phyloP scores from a whole-genome alignment of 1,139 yeast genomes.

The Maudiozyma humilis region DNA sequence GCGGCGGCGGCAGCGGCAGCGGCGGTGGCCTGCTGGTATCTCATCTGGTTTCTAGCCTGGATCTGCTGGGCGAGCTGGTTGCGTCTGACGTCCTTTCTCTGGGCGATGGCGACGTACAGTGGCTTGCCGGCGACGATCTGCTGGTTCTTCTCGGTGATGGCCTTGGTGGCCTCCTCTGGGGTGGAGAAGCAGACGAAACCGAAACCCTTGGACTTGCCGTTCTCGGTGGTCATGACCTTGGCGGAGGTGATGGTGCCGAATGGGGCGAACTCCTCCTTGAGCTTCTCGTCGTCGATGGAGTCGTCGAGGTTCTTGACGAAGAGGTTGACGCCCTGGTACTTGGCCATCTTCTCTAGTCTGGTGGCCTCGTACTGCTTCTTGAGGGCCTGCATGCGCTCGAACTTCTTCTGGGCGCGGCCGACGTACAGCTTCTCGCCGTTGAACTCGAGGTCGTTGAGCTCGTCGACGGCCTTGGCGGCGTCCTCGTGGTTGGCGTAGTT shows the following conservation, averaged over 20 bases:
- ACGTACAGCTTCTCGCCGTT: conserved; percentile 84
- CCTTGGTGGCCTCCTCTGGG: conserved; percentile 98
- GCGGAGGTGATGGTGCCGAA: conserved; percentile 95
- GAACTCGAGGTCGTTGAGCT: conserved; percentile 78
- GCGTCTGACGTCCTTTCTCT: conserved; percentile 97
- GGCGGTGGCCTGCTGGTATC: conserved; percentile 84
- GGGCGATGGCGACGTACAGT: conserved; percentile 96
- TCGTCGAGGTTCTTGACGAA: conserved; percentile 96
- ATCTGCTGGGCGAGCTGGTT: conserved; percentile 96
- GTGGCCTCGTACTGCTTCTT: conserved; percentile 91
- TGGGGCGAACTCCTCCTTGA: conserved; percentile 86
- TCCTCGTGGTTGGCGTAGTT: conserved; percentile 81
- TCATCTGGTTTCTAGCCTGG: conserved; percentile 96
- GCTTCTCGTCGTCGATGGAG: conserved; percentile 79
- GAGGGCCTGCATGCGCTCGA: conserved; percentile 95
- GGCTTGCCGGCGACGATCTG: conserved; percentile 95
- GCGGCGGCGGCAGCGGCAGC: conserved; percentile 48
- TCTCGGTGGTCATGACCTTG: conserved; percentile 91
- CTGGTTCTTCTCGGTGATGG: conserved; percentile 97
- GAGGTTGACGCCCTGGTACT: conserved; percentile 96
- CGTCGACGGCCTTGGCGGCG: conserved; percentile 89
- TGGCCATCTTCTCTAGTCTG: conserved; percentile 84
- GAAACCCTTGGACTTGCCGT: conserved; percentile 94
- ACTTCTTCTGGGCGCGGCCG: conserved; percentile 98
- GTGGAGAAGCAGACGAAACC: conserved; percentile 97